Evolutionary conservation across 2,329 filamentous ascomycete genomes (phyloP).

Genomic region (Aspergillus cejpii): DNA sequence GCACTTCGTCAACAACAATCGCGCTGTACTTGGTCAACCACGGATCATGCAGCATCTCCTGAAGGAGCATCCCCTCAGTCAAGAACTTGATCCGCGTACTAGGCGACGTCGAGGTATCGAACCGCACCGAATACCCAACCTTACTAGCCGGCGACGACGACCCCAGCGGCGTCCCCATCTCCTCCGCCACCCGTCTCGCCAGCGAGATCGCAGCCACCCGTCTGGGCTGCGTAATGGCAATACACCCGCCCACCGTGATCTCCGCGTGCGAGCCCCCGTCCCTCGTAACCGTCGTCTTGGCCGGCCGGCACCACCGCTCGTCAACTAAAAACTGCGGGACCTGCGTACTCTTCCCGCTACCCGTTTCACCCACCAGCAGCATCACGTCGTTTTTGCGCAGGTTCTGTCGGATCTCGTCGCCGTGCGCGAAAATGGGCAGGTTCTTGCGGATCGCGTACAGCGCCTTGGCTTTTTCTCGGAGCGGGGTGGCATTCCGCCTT

Average conservation of each 20-base stretch:
- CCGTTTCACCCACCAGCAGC: constrained; percentile 85
- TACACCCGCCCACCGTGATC: constrained; percentile 62
- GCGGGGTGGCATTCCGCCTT: constrained; percentile 23
- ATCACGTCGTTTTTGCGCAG: constrained; percentile 66
- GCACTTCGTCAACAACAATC: constrained; percentile 90
- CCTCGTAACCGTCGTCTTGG: constrained; percentile 45
- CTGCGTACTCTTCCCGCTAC: constrained; percentile 94
- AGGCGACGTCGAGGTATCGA: constrained; percentile 77
- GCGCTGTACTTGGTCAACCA: constrained; percentile 78
- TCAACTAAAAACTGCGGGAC: constrained; percentile 80
- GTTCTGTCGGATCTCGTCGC: constrained; percentile 59
- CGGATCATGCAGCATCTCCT: constrained; percentile 85
- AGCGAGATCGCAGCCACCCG: constrained; percentile 89
- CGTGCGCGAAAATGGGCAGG: constrained; percentile 74
- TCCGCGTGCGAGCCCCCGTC: constrained; percentile 33
- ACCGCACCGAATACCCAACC: constrained; percentile 92
- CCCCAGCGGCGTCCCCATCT: constrained; percentile 63
- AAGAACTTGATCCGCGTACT: constrained; percentile 87
- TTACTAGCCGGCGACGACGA: constrained; percentile 52
- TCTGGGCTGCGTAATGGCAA: constrained; percentile 90
- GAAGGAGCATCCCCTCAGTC: constrained; percentile 91
- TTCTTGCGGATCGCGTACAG: constrained; percentile 53
- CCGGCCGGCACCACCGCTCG: constrained; percentile 70
- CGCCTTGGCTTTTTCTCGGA: constrained; percentile 43
- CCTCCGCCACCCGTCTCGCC: constrained; percentile 77